These are phyloP conservation scores for Evansstolkia leycettana DNA, from an alignment of 495 filamentous ascomycete species.

Conservation along the genomic window DNA sequence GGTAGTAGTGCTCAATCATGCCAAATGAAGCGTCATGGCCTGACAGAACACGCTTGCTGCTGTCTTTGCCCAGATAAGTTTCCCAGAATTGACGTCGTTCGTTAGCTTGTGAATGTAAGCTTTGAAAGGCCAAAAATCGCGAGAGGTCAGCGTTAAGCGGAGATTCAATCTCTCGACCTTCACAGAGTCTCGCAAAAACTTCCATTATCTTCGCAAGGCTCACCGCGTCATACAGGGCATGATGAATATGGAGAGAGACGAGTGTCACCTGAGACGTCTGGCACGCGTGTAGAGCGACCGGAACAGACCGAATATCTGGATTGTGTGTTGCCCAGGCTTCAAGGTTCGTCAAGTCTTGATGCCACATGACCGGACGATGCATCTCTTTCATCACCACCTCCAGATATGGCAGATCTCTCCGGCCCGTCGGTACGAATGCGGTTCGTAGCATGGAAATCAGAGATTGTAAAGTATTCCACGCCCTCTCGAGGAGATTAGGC, in stretches of 20 bases:
- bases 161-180: constrained; percentile 1
- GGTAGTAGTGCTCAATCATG: constrained; percentile 15
- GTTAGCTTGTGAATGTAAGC: constrained; percentile 13
- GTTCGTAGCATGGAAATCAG: constrained; percentile 19
- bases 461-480: constrained; percentile 13
- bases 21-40: constrained; percentile 6
- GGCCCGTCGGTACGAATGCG: constrained; percentile 14
- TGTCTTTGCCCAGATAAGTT: constrained; percentile 13
- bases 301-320: constrained; percentile 9
- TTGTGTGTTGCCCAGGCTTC: constrained; percentile 3
- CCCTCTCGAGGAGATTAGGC: constrained; percentile 8
- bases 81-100: constrained; percentile 20
- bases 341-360: constrained; percentile 5
- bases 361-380: constrained; percentile 15
- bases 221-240: constrained; percentile 25
- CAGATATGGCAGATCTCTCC: constrained; percentile 9
- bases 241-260: constrained; percentile 22
- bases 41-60: not conserved
- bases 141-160: constrained; percentile 10
- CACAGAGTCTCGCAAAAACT: constrained; percentile 11
- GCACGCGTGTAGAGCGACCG: constrained; percentile 16
- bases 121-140: constrained; percentile 18
- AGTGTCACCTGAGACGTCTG: constrained; percentile 10
- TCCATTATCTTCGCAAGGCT: constrained; percentile 18
- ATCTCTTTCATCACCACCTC: constrained; percentile 14